Evolutionary conservation across 208 protist species (phyloP), one percentile per base, ranked within the genome.

Genomic region (Porcisia hertigi): DNA sequence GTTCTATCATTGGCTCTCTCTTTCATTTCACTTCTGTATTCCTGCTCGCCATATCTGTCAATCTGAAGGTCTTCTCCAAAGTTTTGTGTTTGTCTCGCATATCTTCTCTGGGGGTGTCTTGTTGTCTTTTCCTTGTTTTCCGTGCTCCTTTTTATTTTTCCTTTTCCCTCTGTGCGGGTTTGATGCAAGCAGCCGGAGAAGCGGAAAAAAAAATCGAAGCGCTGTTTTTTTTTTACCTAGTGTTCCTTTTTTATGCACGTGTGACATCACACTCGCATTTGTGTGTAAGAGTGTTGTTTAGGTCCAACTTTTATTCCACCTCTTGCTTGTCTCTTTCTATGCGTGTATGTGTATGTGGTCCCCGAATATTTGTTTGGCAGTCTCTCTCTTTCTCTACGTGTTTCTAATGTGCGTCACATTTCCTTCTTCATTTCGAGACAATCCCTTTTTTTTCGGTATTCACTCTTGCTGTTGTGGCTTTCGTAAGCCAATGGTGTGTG

Each of bases 311-410:
- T 67, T 30, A 18, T 14, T 1, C 25, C 47, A 4, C 12, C 23
- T 30, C 7, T 14, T 30, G 41, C 8, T 49, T 49, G 39, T 12
- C 25, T 7, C 16, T 67, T 41, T 23, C 34, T 25, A 7, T 49
- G 62, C 5, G 23, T 18, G 62, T 9, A 52, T 60, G 20, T 64
- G 20, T n/a, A 67, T 75, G 36, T 49, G 62, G 8, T 41, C 9
- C 3, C 12, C 16, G 58, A 39, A 3, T 63, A 2, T 39, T 30
- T 39, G 60, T 65, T 30, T 65, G 60, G 18, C 7, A 43, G 30
- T 7, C 34, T 30, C 76, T 77, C 23, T 77, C 43, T 77, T 39
- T 59, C 14, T 30, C 49, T 2, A 55, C 18, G 39, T 55, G 65
- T 67, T 25, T 52, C 23, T 45, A 36, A 69, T 75, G 64, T n/a